Percentiles rank a stretch among this genome's conserved stretches.
Evolutionary conservation across 441 rosid genomes (phyloP).

Genomic region (Codiaeum variegatum): DNA sequence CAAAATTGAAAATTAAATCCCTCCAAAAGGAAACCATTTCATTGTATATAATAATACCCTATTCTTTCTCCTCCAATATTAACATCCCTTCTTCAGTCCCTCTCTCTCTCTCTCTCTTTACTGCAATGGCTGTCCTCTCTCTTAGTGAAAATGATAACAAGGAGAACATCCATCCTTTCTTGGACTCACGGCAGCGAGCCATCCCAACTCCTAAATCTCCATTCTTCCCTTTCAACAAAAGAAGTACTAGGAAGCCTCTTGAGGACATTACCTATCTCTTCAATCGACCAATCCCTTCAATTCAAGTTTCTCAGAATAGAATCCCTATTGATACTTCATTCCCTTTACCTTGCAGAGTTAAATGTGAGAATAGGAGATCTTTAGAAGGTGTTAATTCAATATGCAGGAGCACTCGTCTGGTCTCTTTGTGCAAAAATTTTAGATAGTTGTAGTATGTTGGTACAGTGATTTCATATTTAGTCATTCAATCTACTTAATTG

Average conservation of each 20-base stretch:
- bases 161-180: constrained; percentile 33
- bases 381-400: constrained; percentile 7
- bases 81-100: background rate
- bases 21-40: constrained; percentile 30
- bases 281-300: constrained; percentile 2
- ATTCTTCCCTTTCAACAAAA: background rate
- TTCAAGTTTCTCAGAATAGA: constrained; percentile 9
- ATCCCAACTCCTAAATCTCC: constrained; percentile 7
- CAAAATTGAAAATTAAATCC: constrained; percentile 21
- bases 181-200: constrained; percentile 13
- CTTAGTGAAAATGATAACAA: constrained; percentile 22
- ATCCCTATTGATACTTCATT: background rate
- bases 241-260: constrained; percentile 31
- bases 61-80: constrained; percentile 15
- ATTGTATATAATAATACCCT: constrained; percentile 23
- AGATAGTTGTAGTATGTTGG: constrained; percentile 21
- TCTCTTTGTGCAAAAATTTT: constrained; percentile 20
- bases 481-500: background rate
- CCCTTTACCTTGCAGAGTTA: constrained; percentile 17
- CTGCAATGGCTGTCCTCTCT: constrained; percentile 25
- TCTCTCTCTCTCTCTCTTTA: background rate
- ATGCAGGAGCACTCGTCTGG: constrained; percentile 21
- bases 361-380: constrained; percentile 24
- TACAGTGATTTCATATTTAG: background rate
- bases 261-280: constrained; percentile 37